phyloP scores from a whole-genome alignment of 306 rosid genomes.

The Macrotyloma uniflorum region DNA sequence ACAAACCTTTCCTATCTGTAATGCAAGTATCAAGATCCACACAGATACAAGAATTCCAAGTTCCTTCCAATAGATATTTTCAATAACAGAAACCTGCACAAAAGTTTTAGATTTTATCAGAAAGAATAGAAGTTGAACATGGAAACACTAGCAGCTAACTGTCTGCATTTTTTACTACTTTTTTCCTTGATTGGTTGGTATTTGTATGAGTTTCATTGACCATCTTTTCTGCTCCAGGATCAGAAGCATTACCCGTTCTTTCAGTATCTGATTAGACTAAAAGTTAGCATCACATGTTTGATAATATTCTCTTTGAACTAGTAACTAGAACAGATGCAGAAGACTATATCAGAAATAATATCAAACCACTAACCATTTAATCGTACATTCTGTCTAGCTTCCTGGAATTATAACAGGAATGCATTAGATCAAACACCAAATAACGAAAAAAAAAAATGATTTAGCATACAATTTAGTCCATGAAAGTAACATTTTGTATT shows the following conservation, averaged over 20 bases:
- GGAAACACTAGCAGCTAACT: neutral
- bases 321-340: neutral
- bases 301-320: neutral
- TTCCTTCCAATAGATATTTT: conserved; percentile 66
- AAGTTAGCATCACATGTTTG: conserved; percentile 10
- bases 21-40: conserved; percentile 52
- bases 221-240: conserved; percentile 46
- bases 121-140: neutral
- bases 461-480: neutral
- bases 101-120: conserved; percentile 6
- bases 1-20: conserved; percentile 44
- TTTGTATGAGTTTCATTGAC: conserved; percentile 35
- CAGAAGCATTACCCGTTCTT: conserved; percentile 21
- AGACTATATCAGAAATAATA: neutral
- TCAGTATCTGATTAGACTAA: conserved; percentile 23
- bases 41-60: conserved; percentile 56
- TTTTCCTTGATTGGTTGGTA: conserved; percentile 22
- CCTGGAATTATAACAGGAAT: conserved; percentile 52
- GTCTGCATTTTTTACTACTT: conserved; percentile 6
- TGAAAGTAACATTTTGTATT: neutral
- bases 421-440: neutral
- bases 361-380: conserved; percentile 29
- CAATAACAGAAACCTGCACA: conserved; percentile 52
- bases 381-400: conserved; percentile 45
- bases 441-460: neutral